These are phyloP conservation scores for Naegleria lovaniensis DNA, from an alignment of 208 protist genomes.

Conservation along the genomic window DNA sequence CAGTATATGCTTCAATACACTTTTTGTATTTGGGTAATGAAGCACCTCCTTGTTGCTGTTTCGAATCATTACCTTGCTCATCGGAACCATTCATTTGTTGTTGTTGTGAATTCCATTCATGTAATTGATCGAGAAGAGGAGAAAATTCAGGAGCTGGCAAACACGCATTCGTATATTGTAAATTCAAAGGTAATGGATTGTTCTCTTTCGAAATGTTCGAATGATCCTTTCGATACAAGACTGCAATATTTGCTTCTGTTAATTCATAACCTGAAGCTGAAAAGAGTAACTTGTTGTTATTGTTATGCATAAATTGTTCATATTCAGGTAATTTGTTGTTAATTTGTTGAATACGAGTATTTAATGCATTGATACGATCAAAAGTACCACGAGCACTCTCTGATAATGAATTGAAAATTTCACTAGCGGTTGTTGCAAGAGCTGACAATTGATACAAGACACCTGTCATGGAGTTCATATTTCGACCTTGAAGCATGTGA, in stretches of 20 bases:
- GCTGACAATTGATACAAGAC: conserved; percentile 1
- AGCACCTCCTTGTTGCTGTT: neutral
- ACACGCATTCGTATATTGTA: conserved; percentile 1
- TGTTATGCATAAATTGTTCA: neutral
- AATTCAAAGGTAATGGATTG: neutral
- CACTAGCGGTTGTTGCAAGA: neutral
- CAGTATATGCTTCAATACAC: neutral
- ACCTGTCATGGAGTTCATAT: neutral
- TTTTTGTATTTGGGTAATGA: neutral
- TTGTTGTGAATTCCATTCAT: neutral
- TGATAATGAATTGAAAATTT: neutral
- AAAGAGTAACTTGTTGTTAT: conserved; percentile 4
- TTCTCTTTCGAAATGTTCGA: neutral
- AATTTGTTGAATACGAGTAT: neutral
- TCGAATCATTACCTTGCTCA: too few species aligned
- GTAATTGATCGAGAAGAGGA: neutral
- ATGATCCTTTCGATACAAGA: neutral
- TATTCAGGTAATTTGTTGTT: neutral
- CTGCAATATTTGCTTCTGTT: neutral
- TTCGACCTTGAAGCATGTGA: neutral
- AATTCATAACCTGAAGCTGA: neutral
- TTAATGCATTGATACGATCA: neutral
- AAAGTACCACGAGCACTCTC: neutral
- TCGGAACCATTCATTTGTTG: too few species aligned
- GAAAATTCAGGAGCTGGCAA: neutral